phyloP scores from a whole-genome alignment of 306 rosid genomes.

The Vigna trinervia region DNA sequence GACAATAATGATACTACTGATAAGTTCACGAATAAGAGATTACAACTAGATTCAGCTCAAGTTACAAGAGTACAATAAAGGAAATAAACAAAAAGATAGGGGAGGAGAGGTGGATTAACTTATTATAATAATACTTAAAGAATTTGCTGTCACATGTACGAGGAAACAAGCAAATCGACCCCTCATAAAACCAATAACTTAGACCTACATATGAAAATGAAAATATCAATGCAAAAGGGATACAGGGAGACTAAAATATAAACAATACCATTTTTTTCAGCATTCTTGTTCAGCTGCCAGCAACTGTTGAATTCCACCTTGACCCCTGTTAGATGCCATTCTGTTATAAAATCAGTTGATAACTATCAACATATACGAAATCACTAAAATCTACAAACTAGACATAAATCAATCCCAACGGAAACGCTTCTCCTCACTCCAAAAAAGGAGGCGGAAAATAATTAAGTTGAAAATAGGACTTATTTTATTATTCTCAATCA shows the following conservation, averaged over 20 bases:
- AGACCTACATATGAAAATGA: slow-evolving; percentile 2
- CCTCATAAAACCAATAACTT: slow-evolving; percentile 18
- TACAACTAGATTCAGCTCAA: not conserved
- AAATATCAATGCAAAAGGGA: not conserved
- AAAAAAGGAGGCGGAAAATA: too few species aligned
- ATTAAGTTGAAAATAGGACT: too few species aligned
- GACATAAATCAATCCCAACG: not conserved
- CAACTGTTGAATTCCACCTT: slow-evolving; percentile 94
- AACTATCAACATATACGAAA: slow-evolving; percentile 15
- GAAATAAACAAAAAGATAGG: not conserved
- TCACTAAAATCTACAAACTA: not conserved
- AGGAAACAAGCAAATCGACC: not conserved
- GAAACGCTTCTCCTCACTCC: too few species aligned
- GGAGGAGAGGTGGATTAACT: not conserved
- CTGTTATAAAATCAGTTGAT: slow-evolving; percentile 42
- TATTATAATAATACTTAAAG: not conserved
- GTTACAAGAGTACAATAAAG: not conserved
- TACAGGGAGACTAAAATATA: not conserved
- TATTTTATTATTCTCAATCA: too few species aligned
- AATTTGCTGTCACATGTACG: not conserved
- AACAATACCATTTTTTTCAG: slow-evolving; percentile 75
- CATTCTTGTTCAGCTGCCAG: slow-evolving; percentile 90
- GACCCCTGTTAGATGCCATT: slow-evolving; percentile 80
- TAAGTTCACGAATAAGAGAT: slow-evolving; percentile 26
- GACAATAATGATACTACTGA: slow-evolving; percentile 10